Base-by-base conservation (phyloP, 805 yeast species). In the Lipomyces yamadae region DNA sequence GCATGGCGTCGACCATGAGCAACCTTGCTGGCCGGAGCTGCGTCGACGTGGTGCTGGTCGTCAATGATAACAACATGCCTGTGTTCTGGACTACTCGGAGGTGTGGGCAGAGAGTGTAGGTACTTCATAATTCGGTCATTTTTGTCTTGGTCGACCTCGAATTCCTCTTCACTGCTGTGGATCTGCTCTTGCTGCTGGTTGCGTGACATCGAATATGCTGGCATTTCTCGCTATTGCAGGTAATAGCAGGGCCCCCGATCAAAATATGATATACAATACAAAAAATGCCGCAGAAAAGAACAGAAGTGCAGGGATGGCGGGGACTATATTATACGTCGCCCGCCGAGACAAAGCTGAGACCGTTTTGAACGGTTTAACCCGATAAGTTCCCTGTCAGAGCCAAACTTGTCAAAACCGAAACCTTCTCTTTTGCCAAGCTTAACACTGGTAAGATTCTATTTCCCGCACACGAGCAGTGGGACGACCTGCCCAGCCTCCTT, bases 71-170 rank as follows among this genome's bases (percentile, higher is more conserved):
- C 34, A 3, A n/a, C 33, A 29, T 32, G 5, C 24, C n/a, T 18
- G 7, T 24, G 55, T 15, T 52, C 55, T 6, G 55, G 55, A 8
- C 55, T 52, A n/a, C 18, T 2, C 3, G 55, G 55, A 29, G 55
- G 55, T 29, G 55, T 52, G 15, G 55, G 55, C 55, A 52, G 55
- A 29, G 55, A 52, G 15, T 29, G 34, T 4, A 52, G 24, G n/a
- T 52, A 52, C n/a, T 52, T 52, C 55, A 52, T 18, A 32, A 52
- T 52, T 24, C 55, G 55, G 11, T 52, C 55, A 15, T 7, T 29
- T 15, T 52, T 52, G 34, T 24, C 24, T 42, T n/a, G 48, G 8
- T 42, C 48, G 7, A 8, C 18, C 48, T 42, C 48, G 48, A 42
- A 10, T n/a, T n/a, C 48, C 3, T 42, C 24, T 24, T 24, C 24